These are phyloP conservation scores for Cryphonectria nitschkei DNA, from an alignment of 2,329 filamentous ascomycete species.

Conservation along the genomic window DNA sequence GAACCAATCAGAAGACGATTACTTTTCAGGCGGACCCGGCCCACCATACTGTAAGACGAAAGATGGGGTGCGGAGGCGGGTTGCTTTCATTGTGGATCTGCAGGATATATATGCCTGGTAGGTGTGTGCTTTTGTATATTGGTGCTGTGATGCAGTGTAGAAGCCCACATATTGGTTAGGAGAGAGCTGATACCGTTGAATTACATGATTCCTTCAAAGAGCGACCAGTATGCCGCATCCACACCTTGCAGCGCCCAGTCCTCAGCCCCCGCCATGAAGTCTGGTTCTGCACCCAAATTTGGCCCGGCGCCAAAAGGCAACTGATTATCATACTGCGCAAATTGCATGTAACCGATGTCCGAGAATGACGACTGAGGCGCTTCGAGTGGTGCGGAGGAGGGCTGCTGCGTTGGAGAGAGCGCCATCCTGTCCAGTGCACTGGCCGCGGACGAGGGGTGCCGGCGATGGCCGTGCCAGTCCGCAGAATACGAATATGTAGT, in stretches of 20 bases:
- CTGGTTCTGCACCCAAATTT: slow-evolving; percentile 19
- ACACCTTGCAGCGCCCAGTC: slow-evolving; percentile 33
- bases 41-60: not conserved
- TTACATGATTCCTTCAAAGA: slow-evolving; percentile 28
- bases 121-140: not conserved
- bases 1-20: slow-evolving; percentile 4
- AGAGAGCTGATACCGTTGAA: not conserved
- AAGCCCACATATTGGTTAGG: not conserved
- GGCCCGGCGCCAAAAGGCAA: slow-evolving; percentile 14
- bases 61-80: not conserved
- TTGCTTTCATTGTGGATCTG: not conserved
- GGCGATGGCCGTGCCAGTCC: slow-evolving; percentile 16
- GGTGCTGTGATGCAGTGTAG: not conserved
- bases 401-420: slow-evolving; percentile 22
- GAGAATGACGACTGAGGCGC: not conserved
- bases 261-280: slow-evolving; percentile 32
- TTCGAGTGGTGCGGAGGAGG: slow-evolving; percentile 16
- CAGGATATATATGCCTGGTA: not conserved
- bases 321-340: slow-evolving; percentile 20
- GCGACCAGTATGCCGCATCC: slow-evolving; percentile 32
- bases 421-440: slow-evolving; percentile 19
- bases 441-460: slow-evolving; percentile 14
- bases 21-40: not conserved
- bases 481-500: not conserved
- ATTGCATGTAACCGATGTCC: slow-evolving; percentile 14